phyloP scores from a whole-genome alignment of 345 rosid genomes.

The Microcos paniculata region DNA sequence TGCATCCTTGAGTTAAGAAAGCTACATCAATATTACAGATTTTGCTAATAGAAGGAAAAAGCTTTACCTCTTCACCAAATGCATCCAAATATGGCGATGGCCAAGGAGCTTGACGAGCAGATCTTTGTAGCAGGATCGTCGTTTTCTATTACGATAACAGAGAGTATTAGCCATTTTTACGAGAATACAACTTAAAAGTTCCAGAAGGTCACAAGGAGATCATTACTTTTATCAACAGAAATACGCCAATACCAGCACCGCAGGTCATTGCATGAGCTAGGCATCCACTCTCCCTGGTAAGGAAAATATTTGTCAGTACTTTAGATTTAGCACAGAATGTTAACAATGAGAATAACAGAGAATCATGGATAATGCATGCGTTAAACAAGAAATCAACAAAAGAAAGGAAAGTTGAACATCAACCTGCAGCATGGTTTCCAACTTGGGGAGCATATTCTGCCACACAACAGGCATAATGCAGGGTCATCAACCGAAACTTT shows the following conservation, averaged over 20 bases:
- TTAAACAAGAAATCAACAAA: conserved; percentile 11
- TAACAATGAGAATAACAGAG: background rate
- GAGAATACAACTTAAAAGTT: conserved; percentile 1
- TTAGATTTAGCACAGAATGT: background rate
- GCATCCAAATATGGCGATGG: conserved; percentile 92
- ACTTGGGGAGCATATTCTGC: conserved; percentile 74
- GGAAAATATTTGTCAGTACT: conserved; percentile 7
- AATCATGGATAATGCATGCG: background rate
- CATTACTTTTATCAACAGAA: conserved; percentile 73
- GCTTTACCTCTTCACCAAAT: conserved; percentile 90
- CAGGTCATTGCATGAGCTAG: conserved; percentile 69
- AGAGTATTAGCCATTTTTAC: conserved; percentile 16
- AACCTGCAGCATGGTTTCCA: conserved; percentile 94
- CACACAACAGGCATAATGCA: conserved; percentile 84
- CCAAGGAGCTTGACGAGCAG: conserved; percentile 84
- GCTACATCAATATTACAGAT: background rate
- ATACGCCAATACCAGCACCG: conserved; percentile 87
- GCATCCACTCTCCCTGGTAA: conserved; percentile 63
- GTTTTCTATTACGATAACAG: conserved; percentile 52
- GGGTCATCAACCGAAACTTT: conserved; percentile 54
- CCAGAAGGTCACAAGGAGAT: background rate
- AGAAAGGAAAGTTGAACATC: conserved; percentile 13
- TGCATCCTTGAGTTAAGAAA: background rate
- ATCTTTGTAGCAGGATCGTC: conserved; percentile 74
- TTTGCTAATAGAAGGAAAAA: background rate